These are phyloP conservation scores for Elaeis oleifera DNA, from an alignment of 202 grass and related monocot genomes.

Conservation along the genomic window DNA sequence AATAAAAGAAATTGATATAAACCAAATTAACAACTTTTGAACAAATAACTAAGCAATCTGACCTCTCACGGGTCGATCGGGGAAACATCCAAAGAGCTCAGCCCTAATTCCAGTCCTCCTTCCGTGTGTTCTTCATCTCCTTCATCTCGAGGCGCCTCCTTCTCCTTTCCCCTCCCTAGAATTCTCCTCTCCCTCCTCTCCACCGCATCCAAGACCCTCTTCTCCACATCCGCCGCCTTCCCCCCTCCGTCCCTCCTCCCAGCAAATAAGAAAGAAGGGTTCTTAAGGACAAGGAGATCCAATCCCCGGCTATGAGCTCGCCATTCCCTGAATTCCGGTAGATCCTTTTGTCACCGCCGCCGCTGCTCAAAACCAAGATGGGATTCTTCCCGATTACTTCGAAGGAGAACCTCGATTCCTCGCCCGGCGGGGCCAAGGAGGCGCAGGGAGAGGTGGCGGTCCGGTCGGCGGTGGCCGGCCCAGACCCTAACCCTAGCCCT, in stretches of 20 bases:
- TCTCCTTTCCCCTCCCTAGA: conserved; percentile 30
- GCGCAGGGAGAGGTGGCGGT: conserved; percentile 47
- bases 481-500: conserved; percentile 9
- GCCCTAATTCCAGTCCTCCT: conserved; percentile 18
- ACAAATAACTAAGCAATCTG: too few species aligned
- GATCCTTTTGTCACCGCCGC: background rate
- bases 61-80: conserved; percentile 54
- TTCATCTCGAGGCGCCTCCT: conserved; percentile 6
- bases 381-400: conserved; percentile 75
- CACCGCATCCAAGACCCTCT: conserved; percentile 58
- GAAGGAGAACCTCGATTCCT: conserved; percentile 32
- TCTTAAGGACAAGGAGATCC: conserved; percentile 45
- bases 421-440: background rate
- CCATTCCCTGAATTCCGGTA: too few species aligned
- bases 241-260: conserved; percentile 1
- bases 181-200: conserved; percentile 61
- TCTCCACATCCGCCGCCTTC: conserved; percentile 21
- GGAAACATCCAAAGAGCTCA: conserved; percentile 20
- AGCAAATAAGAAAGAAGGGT: conserved; percentile 46
- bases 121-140: conserved; percentile 4
- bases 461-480: conserved; percentile 1
- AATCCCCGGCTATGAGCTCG: background rate
- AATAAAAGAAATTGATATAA: background rate
- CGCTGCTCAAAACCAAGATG: conserved; percentile 27
- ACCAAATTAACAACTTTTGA: background rate